Conservation (phyloP, 2,329 filamentous ascomycete species). For the Exophiala sideris region DNA sequence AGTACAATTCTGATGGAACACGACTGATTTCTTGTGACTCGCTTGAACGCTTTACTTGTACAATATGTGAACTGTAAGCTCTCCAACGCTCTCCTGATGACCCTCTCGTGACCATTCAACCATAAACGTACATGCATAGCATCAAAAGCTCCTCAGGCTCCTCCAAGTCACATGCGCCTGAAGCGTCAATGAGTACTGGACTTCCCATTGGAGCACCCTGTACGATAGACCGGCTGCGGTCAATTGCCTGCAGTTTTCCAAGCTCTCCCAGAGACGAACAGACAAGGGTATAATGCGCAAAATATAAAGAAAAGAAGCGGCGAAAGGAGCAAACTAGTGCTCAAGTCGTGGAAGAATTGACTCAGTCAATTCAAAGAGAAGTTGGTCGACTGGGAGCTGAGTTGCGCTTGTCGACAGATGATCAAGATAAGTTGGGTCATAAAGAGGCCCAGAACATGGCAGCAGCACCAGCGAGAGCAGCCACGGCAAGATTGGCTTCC, state of each 20-base stretch:
- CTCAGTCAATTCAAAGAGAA: constrained; percentile 20
- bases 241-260: constrained; percentile 8
- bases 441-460: constrained; percentile 24
- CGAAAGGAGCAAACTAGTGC: constrained; percentile 21
- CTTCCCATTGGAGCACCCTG: constrained; percentile 3
- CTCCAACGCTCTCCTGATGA: too few relatives aligned
- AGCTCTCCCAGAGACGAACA: constrained; percentile 22
- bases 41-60: too few relatives aligned
- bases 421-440: constrained; percentile 7
- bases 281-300: constrained; percentile 7
- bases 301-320: background rate
- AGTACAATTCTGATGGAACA: too few relatives aligned
- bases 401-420: constrained; percentile 2
- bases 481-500: constrained; percentile 20
- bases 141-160: background rate
- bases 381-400: constrained; percentile 9
- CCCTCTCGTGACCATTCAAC: too few relatives aligned
- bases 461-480: constrained; percentile 24
- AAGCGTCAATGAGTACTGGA: too few relatives aligned
- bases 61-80: too few relatives aligned
- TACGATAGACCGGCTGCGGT: constrained; percentile 18
- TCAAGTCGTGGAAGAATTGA: constrained; percentile 18
- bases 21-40: too few relatives aligned
- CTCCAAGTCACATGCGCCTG: too few relatives aligned
- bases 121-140: background rate